Base-by-base conservation (phyloP, 768 basidiomycete genomes). In the Auricularia sp. region DNA sequence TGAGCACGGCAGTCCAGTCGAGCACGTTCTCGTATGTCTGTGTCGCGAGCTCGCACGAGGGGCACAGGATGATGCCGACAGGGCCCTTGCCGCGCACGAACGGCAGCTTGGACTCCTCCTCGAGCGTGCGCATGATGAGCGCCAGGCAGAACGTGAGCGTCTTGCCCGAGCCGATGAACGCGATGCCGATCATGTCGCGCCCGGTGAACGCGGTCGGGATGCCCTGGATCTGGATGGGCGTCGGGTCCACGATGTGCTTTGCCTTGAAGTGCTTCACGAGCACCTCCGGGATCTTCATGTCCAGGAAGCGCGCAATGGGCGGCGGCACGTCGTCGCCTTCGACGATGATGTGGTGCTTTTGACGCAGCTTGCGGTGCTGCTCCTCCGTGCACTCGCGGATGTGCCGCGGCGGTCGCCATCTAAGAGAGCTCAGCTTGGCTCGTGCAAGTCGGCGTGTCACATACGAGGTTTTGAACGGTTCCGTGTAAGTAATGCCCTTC, bases 131-230 rank as follows among this genome's bases (percentile, higher is more conserved):
- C 97, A 99, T 98, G 68, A 98, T 94, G 33, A 98, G 80, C 2
- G 97, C 97, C n/a, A 99, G 79, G 68, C 93, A 96, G 77, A 99
- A 99, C 0, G 95, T 88, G n/a, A 99, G 84, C 0, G 97, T 99
- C 77, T 99, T 99, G 16, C 97, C 97, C 0, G 96, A 98, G 44
- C 97, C 97, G 33, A 97, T 99, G 77, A 98, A 98, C 3, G 97
- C 97, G 68, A 99, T 98, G 21, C 97, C 97, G 67, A 98, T 99
- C 78, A 98, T 89, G 74, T 99, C 97, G 67, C 97, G 86, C 44
- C 97, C 97, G 61, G 93, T 79, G 74, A 98, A 98, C 91, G 93
- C 97, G 62, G 91, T 90, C 2, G 97, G 95, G 64, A 99, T 88
- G 29, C 97, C 97, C 76, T 98, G 97, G 18, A 98, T 79, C 73